Evolutionary conservation across 345 rosid genomes (phyloP).

Genomic region (Erodium maritimum): DNA sequence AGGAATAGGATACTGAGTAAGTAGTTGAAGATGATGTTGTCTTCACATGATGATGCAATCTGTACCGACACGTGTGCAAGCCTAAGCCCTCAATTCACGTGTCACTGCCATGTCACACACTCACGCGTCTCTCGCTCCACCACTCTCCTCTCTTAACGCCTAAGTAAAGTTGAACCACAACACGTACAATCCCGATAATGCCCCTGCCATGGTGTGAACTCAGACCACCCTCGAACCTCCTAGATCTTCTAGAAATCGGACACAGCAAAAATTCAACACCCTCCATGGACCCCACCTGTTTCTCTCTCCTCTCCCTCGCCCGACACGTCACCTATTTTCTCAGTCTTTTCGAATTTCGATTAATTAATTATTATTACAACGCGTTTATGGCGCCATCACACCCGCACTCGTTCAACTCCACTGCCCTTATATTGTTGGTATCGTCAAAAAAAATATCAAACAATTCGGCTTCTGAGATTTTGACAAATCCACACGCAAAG

Average conservation of each 20-base stretch:
- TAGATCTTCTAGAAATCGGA: constrained; percentile 19
- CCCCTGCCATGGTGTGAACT: constrained; percentile 15
- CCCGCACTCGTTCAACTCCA: neutral
- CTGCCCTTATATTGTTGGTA: too few relatives aligned
- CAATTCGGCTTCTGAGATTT: neutral
- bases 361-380: neutral
- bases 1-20: too few relatives aligned
- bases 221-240: constrained; percentile 1
- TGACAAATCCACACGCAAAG: constrained; percentile 58
- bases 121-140: neutral
- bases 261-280: neutral
- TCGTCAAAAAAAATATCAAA: too few relatives aligned
- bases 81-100: neutral
- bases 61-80: neutral
- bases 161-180: neutral
- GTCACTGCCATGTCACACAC: neutral
- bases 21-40: too few relatives aligned
- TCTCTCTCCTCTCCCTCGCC: constrained; percentile 4
- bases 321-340: constrained; percentile 13
- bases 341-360: neutral
- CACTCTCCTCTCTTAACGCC: neutral
- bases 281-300: neutral
- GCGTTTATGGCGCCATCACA: neutral
- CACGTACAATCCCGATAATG: neutral
- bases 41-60: too few relatives aligned